A percentile compares a stretch with the other conserved stretches of the same genome.
These are phyloP conservation scores for Aspergillus cavernicola DNA, from an alignment of 495 filamentous ascomycete species.

Conservation along the genomic window DNA sequence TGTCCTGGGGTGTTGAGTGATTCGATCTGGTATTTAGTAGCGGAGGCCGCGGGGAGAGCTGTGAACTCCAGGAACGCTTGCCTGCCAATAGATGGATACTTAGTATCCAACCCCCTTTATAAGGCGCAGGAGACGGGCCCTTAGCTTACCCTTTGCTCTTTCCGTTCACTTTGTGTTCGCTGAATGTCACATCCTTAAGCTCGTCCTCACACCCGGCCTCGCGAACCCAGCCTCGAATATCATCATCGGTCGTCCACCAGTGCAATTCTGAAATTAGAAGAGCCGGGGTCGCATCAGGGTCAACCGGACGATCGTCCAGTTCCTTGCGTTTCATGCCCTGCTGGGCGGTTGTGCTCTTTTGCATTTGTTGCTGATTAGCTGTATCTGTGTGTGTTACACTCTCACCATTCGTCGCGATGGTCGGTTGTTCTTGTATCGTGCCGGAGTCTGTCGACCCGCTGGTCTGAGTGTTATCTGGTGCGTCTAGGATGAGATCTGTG, in stretches of 20 bases:
- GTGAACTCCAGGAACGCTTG: conserved; percentile 89
- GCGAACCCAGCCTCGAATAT: conserved; percentile 83
- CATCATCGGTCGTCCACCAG: conserved; percentile 97
- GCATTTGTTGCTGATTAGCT: conserved; percentile 15
- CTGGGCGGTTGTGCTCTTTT: conserved; percentile 31
- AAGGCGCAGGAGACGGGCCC: not conserved
- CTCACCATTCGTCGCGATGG: conserved; percentile 18
- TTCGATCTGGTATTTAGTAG: conserved; percentile 80
- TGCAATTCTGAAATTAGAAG: conserved; percentile 81
- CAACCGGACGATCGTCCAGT: conserved; percentile 68
- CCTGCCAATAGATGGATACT: conserved; percentile 41
- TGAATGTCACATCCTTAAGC: conserved; percentile 90
- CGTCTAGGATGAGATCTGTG: conserved; percentile 38
- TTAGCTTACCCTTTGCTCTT: conserved; percentile 87
- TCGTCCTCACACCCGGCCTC: conserved; percentile 74
- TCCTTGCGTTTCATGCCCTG: conserved; percentile 79
- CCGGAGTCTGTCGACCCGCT: conserved; percentile 18
- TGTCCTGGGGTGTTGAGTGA: conserved; percentile 48
- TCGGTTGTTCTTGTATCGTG: conserved; percentile 21
- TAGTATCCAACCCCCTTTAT: not conserved
- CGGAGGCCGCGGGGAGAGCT: conserved; percentile 79
- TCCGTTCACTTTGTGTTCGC: conserved; percentile 97
- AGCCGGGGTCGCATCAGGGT: conserved; percentile 78
- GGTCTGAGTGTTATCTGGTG: conserved; percentile 25
- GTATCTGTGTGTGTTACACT: conserved; percentile 21